phyloP scores from a whole-genome alignment of 805 yeast genomes.

The Teunomyces pallodes region DNA sequence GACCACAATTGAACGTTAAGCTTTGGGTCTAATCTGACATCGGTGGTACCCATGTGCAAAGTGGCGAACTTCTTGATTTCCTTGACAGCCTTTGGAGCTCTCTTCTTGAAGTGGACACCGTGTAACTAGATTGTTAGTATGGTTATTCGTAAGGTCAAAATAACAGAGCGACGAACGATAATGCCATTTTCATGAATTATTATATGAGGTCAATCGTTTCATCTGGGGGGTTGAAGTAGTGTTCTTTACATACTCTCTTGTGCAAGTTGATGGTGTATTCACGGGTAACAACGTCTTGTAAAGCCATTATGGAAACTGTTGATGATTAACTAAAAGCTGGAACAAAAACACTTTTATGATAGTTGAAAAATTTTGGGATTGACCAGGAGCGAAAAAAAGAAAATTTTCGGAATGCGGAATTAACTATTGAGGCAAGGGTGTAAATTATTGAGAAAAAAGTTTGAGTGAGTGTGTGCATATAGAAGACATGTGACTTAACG shows the following conservation, averaged over 20 bases:
- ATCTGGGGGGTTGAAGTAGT: background rate
- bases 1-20: slow-evolving; percentile 98
- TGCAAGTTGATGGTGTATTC: slow-evolving; percentile 99
- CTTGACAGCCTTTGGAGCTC: slow-evolving; percentile 99
- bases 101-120: slow-evolving; percentile 98
- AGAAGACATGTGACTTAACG: background rate
- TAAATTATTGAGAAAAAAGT: background rate
- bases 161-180: slow-evolving; percentile 4
- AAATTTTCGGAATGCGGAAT: slow-evolving; percentile 1
- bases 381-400: slow-evolving; percentile 4
- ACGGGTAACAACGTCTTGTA: slow-evolving; percentile 99
- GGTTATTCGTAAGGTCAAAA: background rate
- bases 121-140: slow-evolving; percentile 70
- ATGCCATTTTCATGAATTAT: background rate
- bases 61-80: slow-evolving; percentile 98
- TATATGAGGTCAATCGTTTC: background rate
- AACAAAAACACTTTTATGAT: slow-evolving; percentile 1
- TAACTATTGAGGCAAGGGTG: slow-evolving; percentile 4
- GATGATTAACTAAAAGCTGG: slow-evolving; percentile 10
- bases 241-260: slow-evolving; percentile 81
- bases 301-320: slow-evolving; percentile 59
- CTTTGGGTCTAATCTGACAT: slow-evolving; percentile 98
- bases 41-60: slow-evolving; percentile 98
- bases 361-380: slow-evolving; percentile 4
- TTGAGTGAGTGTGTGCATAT: background rate